Conservation (phyloP, 2,329 filamentous ascomycete genomes). For the Trichoderma harzianum region DNA sequence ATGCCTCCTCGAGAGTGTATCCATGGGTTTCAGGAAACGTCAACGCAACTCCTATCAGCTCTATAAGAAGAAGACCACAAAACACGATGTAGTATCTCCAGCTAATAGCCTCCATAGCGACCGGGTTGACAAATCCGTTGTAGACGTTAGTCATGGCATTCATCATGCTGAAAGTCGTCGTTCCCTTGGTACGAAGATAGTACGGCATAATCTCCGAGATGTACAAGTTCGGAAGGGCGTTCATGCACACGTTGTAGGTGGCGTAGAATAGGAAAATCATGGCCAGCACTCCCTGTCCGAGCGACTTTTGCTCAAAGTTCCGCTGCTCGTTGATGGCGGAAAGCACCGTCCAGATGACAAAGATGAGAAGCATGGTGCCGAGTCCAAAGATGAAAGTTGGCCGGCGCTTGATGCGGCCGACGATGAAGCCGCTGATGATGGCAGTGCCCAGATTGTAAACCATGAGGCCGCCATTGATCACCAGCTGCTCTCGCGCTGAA, state of each 20-base stretch:
- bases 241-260: slow-evolving; percentile 44
- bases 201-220: slow-evolving; percentile 39
- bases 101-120: slow-evolving; percentile 22
- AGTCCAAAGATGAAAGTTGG: slow-evolving; percentile 38
- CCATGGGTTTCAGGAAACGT: slow-evolving; percentile 35
- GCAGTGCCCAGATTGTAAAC: slow-evolving; percentile 40
- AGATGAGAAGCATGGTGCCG: slow-evolving; percentile 36
- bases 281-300: slow-evolving; percentile 44
- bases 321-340: slow-evolving; percentile 29
- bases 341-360: slow-evolving; percentile 39
- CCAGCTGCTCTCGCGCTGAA: slow-evolving; percentile 36
- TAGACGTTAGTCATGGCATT: slow-evolving; percentile 34
- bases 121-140: slow-evolving; percentile 35
- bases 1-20: slow-evolving; percentile 26
- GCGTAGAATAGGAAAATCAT: slow-evolving; percentile 47
- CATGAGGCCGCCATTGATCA: slow-evolving; percentile 42
- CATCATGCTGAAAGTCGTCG: slow-evolving; percentile 44
- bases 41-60: slow-evolving; percentile 25
- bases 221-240: slow-evolving; percentile 45
- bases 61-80: slow-evolving; percentile 22
- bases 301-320: not conserved
- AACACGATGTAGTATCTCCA: slow-evolving; percentile 24
- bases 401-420: slow-evolving; percentile 43
- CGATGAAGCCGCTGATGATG: slow-evolving; percentile 35
- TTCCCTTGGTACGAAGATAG: slow-evolving; percentile 35